phyloP scores from a whole-genome alignment of 306 rosid genomes.

The Potentilla sterilis region DNA sequence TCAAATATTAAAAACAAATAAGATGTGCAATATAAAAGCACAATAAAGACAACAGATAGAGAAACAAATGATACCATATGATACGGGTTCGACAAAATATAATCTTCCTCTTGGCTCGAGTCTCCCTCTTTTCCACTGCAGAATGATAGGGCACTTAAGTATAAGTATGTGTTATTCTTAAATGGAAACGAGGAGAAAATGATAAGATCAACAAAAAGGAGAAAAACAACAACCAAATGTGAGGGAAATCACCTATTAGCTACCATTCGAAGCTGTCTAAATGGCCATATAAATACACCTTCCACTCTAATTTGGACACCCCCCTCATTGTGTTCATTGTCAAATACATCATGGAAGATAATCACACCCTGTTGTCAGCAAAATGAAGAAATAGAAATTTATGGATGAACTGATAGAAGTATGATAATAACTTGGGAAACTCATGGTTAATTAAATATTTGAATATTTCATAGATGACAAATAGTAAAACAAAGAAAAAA shows the following conservation, averaged over 20 bases:
- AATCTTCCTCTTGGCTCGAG: constrained; percentile 73
- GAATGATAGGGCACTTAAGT: constrained; percentile 19
- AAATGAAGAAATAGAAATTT: constrained; percentile 15
- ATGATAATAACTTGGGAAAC: background rate
- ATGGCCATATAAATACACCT: constrained; percentile 99
- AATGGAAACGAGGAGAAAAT: constrained; percentile 16
- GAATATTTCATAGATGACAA: background rate
- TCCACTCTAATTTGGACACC: constrained; percentile 93
- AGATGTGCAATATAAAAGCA: constrained; percentile 4
- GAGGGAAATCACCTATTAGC: constrained; percentile 66
- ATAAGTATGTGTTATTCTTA: background rate
- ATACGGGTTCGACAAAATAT: constrained; percentile 87
- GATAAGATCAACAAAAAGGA: constrained; percentile 10
- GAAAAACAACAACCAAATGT: background rate
- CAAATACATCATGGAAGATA: constrained; percentile 83
- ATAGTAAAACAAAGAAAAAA: background rate
- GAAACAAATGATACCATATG: constrained; percentile 65
- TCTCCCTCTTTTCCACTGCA: constrained; percentile 92
- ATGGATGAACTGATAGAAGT: background rate
- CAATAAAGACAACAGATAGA: constrained; percentile 9
- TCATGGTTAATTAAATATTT: background rate
- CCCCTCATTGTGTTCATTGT: constrained; percentile 70
- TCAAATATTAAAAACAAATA: background rate
- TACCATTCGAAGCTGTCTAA: constrained; percentile 94
- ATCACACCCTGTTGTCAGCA: constrained; percentile 71